phyloP scores from a whole-genome alignment of 2,329 filamentous ascomycete genomes.

The Diaporthe citri region DNA sequence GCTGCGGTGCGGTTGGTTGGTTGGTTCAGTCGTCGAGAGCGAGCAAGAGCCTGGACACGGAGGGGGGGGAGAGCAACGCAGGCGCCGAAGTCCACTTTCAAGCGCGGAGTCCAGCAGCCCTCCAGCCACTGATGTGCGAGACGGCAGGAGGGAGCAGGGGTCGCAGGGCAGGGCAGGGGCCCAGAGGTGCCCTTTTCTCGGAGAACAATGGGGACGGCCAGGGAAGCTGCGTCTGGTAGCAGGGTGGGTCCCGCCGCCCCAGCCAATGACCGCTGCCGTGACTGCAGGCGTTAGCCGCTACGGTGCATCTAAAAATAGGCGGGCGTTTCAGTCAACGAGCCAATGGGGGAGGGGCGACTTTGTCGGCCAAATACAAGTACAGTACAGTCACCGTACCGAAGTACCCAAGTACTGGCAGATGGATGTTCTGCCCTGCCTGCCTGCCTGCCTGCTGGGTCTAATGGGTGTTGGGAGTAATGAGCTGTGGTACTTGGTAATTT shows the following conservation, averaged over 20 bases:
- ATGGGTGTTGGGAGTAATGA: constrained; percentile 9
- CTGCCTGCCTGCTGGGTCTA: neutral
- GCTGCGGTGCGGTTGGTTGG: constrained; percentile 1
- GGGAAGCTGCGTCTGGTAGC: constrained; percentile 34
- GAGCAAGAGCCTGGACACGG: constrained; percentile 11
- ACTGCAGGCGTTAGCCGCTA: constrained; percentile 34
- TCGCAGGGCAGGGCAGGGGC: constrained; percentile 26
- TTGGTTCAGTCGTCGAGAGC: constrained; percentile 7
- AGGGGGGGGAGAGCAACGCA: constrained; percentile 26
- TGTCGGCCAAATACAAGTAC: constrained; percentile 26
- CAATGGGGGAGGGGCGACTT: constrained; percentile 24
- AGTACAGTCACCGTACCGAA: neutral
- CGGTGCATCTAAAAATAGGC: constrained; percentile 35
- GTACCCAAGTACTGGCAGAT: constrained; percentile 7
- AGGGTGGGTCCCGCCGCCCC: constrained; percentile 22
- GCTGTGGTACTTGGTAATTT: constrained; percentile 30
- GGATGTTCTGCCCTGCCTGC: neutral
- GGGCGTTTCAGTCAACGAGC: constrained; percentile 34
- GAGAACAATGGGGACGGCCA: constrained; percentile 31
- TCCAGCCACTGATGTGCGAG: constrained; percentile 34
- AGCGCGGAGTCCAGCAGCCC: constrained; percentile 32
- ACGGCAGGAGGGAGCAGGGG: constrained; percentile 30
- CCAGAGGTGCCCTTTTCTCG: constrained; percentile 29
- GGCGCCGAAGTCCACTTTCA: constrained; percentile 35
- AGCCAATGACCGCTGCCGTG: constrained; percentile 29